A percentile compares a stretch with the other conserved stretches of the same genome.
Evolutionary conservation across 202 grass and related monocot species (phyloP).

Genomic region (Setaria viridis): DNA sequence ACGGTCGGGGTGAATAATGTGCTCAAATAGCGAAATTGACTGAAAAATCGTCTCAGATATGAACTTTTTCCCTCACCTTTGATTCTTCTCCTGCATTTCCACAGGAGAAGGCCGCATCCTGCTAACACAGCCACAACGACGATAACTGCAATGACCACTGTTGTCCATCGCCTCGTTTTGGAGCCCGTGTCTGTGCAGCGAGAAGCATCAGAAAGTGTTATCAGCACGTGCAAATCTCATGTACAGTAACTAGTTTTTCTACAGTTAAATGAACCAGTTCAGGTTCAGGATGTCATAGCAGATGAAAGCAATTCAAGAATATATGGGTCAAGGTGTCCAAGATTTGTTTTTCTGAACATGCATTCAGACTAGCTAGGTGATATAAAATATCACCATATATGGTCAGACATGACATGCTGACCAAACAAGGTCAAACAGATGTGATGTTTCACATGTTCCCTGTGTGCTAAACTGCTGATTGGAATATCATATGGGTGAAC

Average conservation of each 20-base stretch:
- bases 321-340: neutral
- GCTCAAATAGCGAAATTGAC: neutral
- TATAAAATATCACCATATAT: conserved; percentile 9
- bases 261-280: neutral
- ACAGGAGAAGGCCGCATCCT: conserved; percentile 44
- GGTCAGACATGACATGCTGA: too few relatives aligned
- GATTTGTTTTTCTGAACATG: conserved; percentile 15
- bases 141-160: conserved; percentile 8
- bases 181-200: conserved; percentile 7
- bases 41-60: neutral
- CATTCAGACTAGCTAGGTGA: conserved; percentile 25
- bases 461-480: neutral
- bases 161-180: conserved; percentile 25
- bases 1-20: neutral
- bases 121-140: conserved; percentile 6
- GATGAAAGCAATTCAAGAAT: neutral
- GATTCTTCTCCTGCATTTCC: conserved; percentile 60
- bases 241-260: neutral
- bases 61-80: conserved; percentile 37
- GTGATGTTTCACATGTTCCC: conserved; percentile 28
- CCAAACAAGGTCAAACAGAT: conserved; percentile 12
- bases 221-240: conserved; percentile 9
- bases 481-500: conserved; percentile 15
- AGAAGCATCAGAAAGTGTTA: neutral
- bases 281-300: neutral